Conservation (phyloP, 805 yeast species). For the Ogataea salicorniae region DNA sequence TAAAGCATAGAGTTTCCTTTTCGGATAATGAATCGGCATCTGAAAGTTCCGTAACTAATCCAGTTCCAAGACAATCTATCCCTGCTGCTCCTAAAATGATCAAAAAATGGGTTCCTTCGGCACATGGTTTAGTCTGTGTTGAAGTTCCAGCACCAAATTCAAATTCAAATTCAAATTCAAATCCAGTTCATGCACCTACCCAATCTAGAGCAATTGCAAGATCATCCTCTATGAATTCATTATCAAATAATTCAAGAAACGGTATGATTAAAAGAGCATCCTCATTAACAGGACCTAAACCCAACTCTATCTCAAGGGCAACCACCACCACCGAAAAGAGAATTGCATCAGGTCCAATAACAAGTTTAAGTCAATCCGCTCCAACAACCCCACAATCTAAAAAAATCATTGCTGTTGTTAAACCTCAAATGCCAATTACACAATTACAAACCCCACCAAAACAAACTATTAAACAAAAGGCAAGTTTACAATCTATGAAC, state of each 20-base stretch:
- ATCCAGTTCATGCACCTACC: too few relatives aligned
- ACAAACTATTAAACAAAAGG: constrained; percentile 12
- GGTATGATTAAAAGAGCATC: constrained; percentile 17
- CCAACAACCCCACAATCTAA: not conserved
- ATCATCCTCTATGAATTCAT: constrained; percentile 21
- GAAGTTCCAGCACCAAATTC: constrained; percentile 53
- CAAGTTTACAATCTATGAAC: constrained; percentile 20
- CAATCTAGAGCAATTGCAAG: constrained; percentile 12
- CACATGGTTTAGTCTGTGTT: constrained; percentile 61
- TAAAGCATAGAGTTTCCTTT: constrained; percentile 19
- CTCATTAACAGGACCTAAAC: constrained; percentile 16
- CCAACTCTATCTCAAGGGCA: constrained; percentile 2
- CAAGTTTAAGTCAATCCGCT: not conserved
- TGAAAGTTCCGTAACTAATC: not conserved
- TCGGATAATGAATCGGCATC: constrained; percentile 7
- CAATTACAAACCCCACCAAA: constrained; percentile 3
- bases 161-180: too few relatives aligned
- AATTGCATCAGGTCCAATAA: not conserved
- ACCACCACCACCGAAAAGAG: not conserved
- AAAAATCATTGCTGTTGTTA: too few relatives aligned
- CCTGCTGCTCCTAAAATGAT: constrained; percentile 39
- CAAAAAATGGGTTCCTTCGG: constrained; percentile 69
- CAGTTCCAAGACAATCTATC: not conserved
- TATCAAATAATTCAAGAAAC: constrained; percentile 12
- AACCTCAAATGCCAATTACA: not conserved